Evolutionary conservation across 192 early-diverging fungal genomes (phyloP).

Genomic region (Hyaloraphidium curvatum): DNA sequence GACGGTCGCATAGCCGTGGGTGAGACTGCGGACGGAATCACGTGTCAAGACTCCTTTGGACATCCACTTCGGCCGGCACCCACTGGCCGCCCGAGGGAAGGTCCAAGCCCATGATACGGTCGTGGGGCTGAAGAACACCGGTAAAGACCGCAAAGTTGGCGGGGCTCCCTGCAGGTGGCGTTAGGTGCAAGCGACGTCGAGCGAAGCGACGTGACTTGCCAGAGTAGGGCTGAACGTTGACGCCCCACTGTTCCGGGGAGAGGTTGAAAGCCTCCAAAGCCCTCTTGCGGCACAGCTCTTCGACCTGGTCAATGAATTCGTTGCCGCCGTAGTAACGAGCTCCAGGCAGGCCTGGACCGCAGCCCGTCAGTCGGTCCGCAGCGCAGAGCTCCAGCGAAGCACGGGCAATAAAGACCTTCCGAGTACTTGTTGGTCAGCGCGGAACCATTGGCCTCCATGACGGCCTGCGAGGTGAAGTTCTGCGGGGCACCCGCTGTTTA

Average conservation of each 20-base stretch:
- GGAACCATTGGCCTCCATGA: constrained; percentile 99
- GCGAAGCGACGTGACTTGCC: constrained; percentile 17
- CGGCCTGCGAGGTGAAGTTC: constrained; percentile 99
- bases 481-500: constrained; percentile 12
- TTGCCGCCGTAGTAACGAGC: constrained; percentile 99
- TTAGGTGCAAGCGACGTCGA: not conserved
- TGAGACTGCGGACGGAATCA: constrained; percentile 32
- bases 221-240: constrained; percentile 99
- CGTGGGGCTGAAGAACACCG: constrained; percentile 83
- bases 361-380: too few relatives aligned
- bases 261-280: constrained; percentile 86
- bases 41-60: not conserved
- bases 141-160: constrained; percentile 98
- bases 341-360: constrained; percentile 49
- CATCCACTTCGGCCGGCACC: not conserved
- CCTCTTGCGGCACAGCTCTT: constrained; percentile 87
- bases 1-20: constrained; percentile 97
- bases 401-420: constrained; percentile 38
- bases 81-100: constrained; percentile 96
- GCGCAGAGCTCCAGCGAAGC: too few relatives aligned
- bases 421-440: constrained; percentile 99
- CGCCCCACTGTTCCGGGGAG: constrained; percentile 82
- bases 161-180: constrained; percentile 36
- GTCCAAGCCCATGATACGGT: constrained; percentile 98
- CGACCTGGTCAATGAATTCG: constrained; percentile 90